These are phyloP conservation scores for Vigna nakashimae DNA, from an alignment of 306 rosid species.

Conservation along the genomic window DNA sequence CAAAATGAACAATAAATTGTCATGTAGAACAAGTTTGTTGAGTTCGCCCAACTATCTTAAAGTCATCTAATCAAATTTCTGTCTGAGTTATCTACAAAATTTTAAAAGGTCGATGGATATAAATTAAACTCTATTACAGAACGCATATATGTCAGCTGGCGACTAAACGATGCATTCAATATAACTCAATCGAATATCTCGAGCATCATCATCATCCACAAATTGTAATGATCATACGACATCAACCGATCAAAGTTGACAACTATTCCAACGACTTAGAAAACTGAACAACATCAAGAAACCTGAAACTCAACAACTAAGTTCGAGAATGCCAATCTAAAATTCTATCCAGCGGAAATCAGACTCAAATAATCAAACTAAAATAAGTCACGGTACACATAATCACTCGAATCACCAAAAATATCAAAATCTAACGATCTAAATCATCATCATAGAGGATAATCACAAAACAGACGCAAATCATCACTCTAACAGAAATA, in stretches of 20 bases:
- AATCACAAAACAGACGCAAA: not conserved
- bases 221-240: conserved; percentile 8
- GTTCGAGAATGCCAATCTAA: conserved; percentile 1
- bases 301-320: conserved; percentile 22
- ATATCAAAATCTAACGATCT: conserved; percentile 5
- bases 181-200: not conserved
- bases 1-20: conserved; percentile 12
- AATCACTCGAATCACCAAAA: conserved; percentile 16
- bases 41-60: not conserved
- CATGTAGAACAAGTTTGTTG: not conserved
- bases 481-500: not conserved
- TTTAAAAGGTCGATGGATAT: not conserved
- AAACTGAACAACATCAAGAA: conserved; percentile 15
- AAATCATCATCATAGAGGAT: not conserved
- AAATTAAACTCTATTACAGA: not conserved
- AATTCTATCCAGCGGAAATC: not conserved
- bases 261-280: conserved; percentile 5
- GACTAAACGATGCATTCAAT: not conserved
- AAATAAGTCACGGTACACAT: not conserved
- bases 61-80: not conserved
- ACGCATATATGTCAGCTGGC: not conserved
- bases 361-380: not conserved
- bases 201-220: not conserved
- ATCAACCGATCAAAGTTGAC: not conserved
- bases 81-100: not conserved